phyloP scores from a whole-genome alignment of 2,329 filamentous ascomycete genomes.

The Penicillium sp. region DNA sequence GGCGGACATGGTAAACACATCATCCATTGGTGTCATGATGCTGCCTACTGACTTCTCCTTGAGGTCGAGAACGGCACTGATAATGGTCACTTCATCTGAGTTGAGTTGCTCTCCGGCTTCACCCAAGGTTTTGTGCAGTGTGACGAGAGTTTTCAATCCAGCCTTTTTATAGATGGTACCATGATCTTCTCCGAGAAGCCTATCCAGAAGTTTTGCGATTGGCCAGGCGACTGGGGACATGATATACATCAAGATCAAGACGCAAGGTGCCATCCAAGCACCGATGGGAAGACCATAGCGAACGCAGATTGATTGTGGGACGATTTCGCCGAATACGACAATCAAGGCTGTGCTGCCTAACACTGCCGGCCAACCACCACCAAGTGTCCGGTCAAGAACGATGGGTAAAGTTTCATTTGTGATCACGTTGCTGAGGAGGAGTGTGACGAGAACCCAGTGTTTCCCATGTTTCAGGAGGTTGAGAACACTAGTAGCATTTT shows the following conservation, averaged over 20 bases:
- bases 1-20: slow-evolving; percentile 95
- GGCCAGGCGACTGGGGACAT: slow-evolving; percentile 90
- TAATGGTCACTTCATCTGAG: slow-evolving; percentile 97
- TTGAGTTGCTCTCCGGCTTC: slow-evolving; percentile 83
- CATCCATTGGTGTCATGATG: slow-evolving; percentile 98
- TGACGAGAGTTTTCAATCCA: slow-evolving; percentile 92
- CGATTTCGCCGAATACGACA: slow-evolving; percentile 96
- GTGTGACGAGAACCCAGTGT: slow-evolving; percentile 95
- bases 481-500: slow-evolving; percentile 79
- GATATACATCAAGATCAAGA: slow-evolving; percentile 86
- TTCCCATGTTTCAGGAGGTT: slow-evolving; percentile 81
- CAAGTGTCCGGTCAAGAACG: slow-evolving; percentile 87
- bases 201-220: slow-evolving; percentile 91
- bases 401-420: slow-evolving; percentile 97
- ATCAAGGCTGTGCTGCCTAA: slow-evolving; percentile 91
- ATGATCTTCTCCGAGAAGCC: slow-evolving; percentile 88
- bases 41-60: slow-evolving; percentile 93
- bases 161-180: slow-evolving; percentile 98
- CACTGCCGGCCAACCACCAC: slow-evolving; percentile 91
- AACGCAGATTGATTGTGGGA: slow-evolving; percentile 94
- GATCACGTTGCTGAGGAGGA: slow-evolving; percentile 93
- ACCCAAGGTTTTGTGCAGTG: slow-evolving; percentile 87
- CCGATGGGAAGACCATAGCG: slow-evolving; percentile 94
- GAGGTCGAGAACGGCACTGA: slow-evolving; percentile 90
- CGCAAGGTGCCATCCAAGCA: slow-evolving; percentile 86